Percentiles rank a stretch among this genome's conserved stretches.
Conservation (phyloP, 2,329 filamentous ascomycete species). For the Alternaria atra region DNA sequence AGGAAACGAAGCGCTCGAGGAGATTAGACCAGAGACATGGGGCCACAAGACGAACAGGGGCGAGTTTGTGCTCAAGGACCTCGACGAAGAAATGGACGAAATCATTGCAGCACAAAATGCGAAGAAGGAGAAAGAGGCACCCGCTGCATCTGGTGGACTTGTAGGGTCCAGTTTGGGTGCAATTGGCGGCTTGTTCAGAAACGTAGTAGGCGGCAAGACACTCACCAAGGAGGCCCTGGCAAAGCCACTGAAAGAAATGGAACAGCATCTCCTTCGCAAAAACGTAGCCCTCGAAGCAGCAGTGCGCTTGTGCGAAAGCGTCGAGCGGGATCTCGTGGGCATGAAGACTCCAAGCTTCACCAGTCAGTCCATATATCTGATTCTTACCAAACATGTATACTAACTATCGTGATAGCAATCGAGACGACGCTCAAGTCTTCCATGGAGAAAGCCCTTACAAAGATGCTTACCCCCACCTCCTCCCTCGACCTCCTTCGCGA, state of each 20-base stretch:
- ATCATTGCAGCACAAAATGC: slow-evolving; percentile 85
- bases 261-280: slow-evolving; percentile 92
- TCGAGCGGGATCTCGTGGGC: slow-evolving; percentile 87
- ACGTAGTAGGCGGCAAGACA: slow-evolving; percentile 93
- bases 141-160: slow-evolving; percentile 63
- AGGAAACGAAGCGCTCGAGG: slow-evolving; percentile 71
- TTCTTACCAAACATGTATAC: slow-evolving; percentile 6
- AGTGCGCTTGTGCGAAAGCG: slow-evolving; percentile 86
- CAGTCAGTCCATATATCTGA: slow-evolving; percentile 54
- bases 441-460: slow-evolving; percentile 90
- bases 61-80: slow-evolving; percentile 90
- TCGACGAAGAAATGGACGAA: slow-evolving; percentile 91
- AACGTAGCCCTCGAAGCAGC: slow-evolving; percentile 97
- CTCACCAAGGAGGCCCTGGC: slow-evolving; percentile 88
- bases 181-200: slow-evolving; percentile 88
- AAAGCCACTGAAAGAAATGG: slow-evolving; percentile 94
- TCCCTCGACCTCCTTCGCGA: slow-evolving; percentile 94
- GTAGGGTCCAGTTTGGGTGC: slow-evolving; percentile 82
- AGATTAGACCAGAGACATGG: slow-evolving; percentile 82
- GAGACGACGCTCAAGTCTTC: slow-evolving; percentile 83
- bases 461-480: slow-evolving; percentile 94
- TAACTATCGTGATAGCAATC: slow-evolving; percentile 61
- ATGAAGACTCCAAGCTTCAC: slow-evolving; percentile 94
- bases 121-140: slow-evolving; percentile 49
- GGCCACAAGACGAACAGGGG: slow-evolving; percentile 85